phyloP scores from a whole-genome alignment of 331 rosid species.

The Stylosanthes scabra region DNA sequence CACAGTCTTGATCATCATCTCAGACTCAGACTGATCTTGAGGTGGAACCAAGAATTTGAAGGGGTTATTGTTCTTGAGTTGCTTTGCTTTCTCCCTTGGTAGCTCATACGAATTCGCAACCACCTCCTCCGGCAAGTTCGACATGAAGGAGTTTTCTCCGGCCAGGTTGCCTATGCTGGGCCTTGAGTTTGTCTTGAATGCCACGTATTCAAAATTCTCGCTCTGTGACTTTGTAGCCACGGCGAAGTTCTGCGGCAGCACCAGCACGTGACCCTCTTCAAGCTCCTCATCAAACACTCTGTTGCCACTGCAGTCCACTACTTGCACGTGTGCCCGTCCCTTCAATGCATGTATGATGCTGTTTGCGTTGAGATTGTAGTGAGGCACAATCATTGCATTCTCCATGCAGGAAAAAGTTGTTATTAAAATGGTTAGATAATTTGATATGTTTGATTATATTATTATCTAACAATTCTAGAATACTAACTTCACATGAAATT shows the following conservation, averaged over 20 bases:
- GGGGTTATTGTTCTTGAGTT: conserved; percentile 45
- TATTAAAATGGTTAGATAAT: no score
- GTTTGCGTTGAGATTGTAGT: conserved; percentile 68
- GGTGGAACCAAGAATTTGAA: conserved; percentile 36
- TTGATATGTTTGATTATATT: no score
- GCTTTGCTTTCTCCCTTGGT: conserved; percentile 42
- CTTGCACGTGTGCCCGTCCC: conserved; percentile 65
- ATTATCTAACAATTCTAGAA: no score
- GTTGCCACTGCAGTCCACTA: conserved; percentile 60
- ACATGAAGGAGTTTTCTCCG: conserved; percentile 48
- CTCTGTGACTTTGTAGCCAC: conserved; percentile 47
- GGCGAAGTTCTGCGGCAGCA: conserved; percentile 68
- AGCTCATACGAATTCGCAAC: conserved; percentile 45
- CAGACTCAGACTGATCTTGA: background rate
- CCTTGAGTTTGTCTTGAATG: conserved; percentile 66
- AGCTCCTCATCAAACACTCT: conserved; percentile 52
- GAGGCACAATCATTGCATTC: conserved; percentile 67
- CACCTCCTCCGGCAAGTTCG: conserved; percentile 58
- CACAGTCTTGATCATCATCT: background rate
- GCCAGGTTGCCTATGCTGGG: conserved; percentile 51
- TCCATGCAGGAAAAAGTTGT: no score
- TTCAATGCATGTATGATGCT: conserved; percentile 46
- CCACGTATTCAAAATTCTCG: conserved; percentile 58
- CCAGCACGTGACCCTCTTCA: conserved; percentile 47
- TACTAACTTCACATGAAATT: no score